Evolutionary conservation across 345 rosid species (phyloP), one percentile per base, ranked within the genome.

Genomic region (Salix udensis): DNA sequence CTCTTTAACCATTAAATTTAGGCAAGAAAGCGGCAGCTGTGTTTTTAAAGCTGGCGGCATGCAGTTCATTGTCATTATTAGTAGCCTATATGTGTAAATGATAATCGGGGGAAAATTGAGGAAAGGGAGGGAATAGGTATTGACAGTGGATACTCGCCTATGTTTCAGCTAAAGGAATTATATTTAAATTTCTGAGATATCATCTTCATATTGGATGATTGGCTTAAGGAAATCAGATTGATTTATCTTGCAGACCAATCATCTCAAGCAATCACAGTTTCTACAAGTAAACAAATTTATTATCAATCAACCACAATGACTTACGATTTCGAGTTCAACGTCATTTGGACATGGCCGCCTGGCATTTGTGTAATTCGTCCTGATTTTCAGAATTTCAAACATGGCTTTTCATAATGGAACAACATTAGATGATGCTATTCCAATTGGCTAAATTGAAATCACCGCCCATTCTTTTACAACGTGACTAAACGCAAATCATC

Each of bases 11-110:
- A 42, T n/a, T 58, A 40, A 50, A 44, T 42, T 67, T 70, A 68
- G 40, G 82, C 78, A 58, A 79, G 68, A 79, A 78, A 74, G 84
- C 71, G 72, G 78, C 83, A 68, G 89, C 90, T 86, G 86, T 77
- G 44, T 88, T 88, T 88, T 87, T 61, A 39, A 87, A 79, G 91
- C 90, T 83, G 76, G 77, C 64, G 67, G 78, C 65, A 72, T 50
- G 78, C 69, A 55, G 65, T 64, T 3, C 23, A 28, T 66, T 74
- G 37, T 60, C 77, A 39, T 53, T 40, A n/a, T 31, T 10, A 24
- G 12, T 14, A 31, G 64, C 30, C 23, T 21, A 5, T 58, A 70
- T 65, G 73, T 79, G 84, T 84, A 81, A 76, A 80, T 86, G 82
- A 73, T 77, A 34, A 4, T 65, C 36, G 44, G 39, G 34, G 34